Percentiles rank a stretch among this genome's conserved stretches.
Evolutionary conservation across 257 asterid species (phyloP).

Genomic region (Lantana camara): DNA sequence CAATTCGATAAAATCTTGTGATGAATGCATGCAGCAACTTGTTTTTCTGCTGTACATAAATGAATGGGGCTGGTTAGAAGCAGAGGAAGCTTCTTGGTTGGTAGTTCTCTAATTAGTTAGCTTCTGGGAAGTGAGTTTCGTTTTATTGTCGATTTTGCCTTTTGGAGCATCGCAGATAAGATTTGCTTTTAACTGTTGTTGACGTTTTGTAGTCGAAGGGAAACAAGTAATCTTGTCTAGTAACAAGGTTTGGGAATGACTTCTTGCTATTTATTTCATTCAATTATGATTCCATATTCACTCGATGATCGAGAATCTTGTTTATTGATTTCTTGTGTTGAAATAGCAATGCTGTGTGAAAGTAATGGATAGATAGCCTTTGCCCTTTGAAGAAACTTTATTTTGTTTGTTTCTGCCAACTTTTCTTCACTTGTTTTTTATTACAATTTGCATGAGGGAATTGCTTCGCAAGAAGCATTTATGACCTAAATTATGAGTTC

Average conservation of each 20-base stretch:
- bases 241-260: conserved; percentile 36
- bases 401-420: too few relatives aligned
- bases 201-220: conserved; percentile 43
- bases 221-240: conserved; percentile 32
- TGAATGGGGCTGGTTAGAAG: conserved; percentile 39
- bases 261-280: conserved; percentile 35
- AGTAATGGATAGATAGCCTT: neutral
- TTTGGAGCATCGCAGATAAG: conserved; percentile 34
- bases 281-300: conserved; percentile 12
- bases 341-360: neutral
- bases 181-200: conserved; percentile 33
- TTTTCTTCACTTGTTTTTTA: too few relatives aligned
- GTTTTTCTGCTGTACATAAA: conserved; percentile 59
- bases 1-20: conserved; percentile 50
- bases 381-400: too few relatives aligned
- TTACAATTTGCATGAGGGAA: too few relatives aligned
- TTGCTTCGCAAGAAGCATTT: too few relatives aligned
- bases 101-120: conserved; percentile 50
- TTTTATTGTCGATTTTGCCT: conserved; percentile 27
- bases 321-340: conserved; percentile 1
- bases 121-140: conserved; percentile 37
- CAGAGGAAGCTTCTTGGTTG: conserved; percentile 54
- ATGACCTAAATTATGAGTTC: too few relatives aligned
- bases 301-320: conserved; percentile 11
- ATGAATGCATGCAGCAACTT: conserved; percentile 33